These are phyloP conservation scores for Suhomyces panamericanus DNA, from an alignment of 1,139 yeast genomes.

Conservation along the genomic window DNA sequence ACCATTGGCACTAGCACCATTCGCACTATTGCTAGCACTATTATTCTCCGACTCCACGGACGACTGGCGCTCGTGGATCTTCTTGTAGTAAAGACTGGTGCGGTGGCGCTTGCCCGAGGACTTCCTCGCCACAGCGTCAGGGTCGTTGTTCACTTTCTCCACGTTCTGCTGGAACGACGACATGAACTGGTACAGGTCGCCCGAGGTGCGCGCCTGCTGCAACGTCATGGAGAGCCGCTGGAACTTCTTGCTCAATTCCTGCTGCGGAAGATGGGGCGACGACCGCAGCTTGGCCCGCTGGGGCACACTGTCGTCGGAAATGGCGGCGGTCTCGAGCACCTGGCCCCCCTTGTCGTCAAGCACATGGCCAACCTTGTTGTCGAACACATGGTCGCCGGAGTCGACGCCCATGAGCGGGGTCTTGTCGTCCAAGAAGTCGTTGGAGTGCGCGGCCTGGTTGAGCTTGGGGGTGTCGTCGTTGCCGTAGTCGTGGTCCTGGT, in stretches of 20 bases:
- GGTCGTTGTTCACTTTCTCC: constrained; percentile 22
- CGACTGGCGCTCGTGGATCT: constrained; percentile 22
- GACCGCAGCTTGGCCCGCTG: constrained; percentile 4
- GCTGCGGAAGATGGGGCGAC: constrained; percentile 33
- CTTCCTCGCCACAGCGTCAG: constrained; percentile 10
- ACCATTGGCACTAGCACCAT: too few relatives aligned
- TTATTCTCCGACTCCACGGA: neutral
- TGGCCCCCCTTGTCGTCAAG: constrained; percentile 17
- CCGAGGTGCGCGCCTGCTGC: constrained; percentile 37
- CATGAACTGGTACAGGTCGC: constrained; percentile 45
- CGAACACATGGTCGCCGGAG: constrained; percentile 8
- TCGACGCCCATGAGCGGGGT: constrained; percentile 26
- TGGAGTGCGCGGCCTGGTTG: constrained; percentile 6
- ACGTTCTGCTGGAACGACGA: constrained; percentile 44
- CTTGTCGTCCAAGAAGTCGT: constrained; percentile 25
- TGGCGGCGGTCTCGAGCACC: constrained; percentile 9
- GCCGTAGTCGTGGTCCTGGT: constrained; percentile 16
- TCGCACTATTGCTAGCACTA: too few relatives aligned
- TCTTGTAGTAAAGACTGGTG: constrained; percentile 38
- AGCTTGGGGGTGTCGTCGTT: constrained; percentile 37
- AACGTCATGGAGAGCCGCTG: constrained; percentile 43
- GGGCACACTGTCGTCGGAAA: neutral
- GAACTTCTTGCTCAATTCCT: constrained; percentile 38
- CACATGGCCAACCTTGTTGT: constrained; percentile 15
- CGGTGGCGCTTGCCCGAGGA: constrained; percentile 15